Percentiles rank a stretch among this genome's conserved stretches.
These are phyloP conservation scores for Nannizzia gypsea DNA, from an alignment of 2,329 filamentous ascomycete genomes.

Conservation along the genomic window DNA sequence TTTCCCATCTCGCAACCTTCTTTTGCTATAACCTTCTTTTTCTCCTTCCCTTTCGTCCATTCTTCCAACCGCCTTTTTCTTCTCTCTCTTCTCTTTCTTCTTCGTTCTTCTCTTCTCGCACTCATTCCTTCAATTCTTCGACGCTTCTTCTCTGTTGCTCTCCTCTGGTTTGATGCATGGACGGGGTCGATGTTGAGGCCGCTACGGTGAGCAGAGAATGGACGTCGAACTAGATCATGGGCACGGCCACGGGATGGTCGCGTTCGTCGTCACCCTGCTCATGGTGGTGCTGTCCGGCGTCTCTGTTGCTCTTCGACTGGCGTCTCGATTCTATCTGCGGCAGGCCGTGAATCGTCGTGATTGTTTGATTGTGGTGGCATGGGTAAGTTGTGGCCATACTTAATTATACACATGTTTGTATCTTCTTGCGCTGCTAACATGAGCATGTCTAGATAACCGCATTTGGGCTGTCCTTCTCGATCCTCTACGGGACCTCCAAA, in stretches of 20 bases:
- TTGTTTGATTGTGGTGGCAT: conserved; percentile 67
- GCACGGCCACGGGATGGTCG: conserved; percentile 17
- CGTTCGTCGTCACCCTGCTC: conserved; percentile 33
- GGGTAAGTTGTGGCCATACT: conserved; percentile 49
- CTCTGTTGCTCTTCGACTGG: conserved; percentile 63
- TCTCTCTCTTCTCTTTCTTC: neutral
- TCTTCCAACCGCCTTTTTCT: neutral
- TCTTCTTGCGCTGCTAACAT: conserved; percentile 1
- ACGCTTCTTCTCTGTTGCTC: neutral
- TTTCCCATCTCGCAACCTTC: neutral
- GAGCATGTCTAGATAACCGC: neutral
- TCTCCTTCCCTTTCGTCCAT: neutral
- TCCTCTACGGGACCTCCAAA: conserved; percentile 34
- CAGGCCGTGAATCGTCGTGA: conserved; percentile 64
- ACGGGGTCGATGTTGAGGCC: neutral
- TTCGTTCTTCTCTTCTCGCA: neutral
- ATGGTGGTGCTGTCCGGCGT: conserved; percentile 54
- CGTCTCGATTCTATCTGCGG: conserved; percentile 63
- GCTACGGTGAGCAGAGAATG: neutral
- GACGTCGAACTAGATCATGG: neutral
- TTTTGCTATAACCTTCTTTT: neutral
- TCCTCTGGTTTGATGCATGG: neutral
- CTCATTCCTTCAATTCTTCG: neutral
- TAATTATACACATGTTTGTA: no score
- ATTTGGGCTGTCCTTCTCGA: conserved; percentile 28